These are phyloP conservation scores for Cephaloascus fragrans DNA, from an alignment of 805 yeast genomes.

Conservation along the genomic window DNA sequence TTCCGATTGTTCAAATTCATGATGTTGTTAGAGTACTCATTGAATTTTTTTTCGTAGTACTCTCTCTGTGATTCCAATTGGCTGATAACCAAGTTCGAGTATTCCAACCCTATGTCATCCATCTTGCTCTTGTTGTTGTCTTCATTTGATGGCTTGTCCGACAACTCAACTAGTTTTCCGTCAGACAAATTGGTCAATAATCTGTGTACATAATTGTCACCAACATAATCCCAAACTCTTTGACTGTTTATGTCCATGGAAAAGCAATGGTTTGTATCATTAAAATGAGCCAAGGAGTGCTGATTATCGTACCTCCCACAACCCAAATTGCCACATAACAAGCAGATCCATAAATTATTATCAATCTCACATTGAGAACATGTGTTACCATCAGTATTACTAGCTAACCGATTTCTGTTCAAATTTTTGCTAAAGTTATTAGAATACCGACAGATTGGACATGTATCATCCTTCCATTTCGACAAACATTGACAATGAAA, in stretches of 20 bases:
- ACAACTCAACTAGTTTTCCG: slow-evolving; percentile 80
- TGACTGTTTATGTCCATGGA: slow-evolving; percentile 82
- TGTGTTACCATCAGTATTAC: slow-evolving; percentile 10
- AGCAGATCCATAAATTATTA: slow-evolving; percentile 77
- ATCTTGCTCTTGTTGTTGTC: slow-evolving; percentile 19
- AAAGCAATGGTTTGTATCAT: slow-evolving; percentile 73
- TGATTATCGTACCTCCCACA: slow-evolving; percentile 82
- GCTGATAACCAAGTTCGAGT: slow-evolving; percentile 66
- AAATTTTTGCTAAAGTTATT: slow-evolving; percentile 13
- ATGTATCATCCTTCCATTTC: slow-evolving; percentile 83
- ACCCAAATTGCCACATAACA: slow-evolving; percentile 86
- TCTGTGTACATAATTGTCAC: slow-evolving; percentile 84
- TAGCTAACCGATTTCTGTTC: slow-evolving; percentile 2
- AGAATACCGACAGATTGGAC: slow-evolving; percentile 86
- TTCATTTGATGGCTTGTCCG: slow-evolving; percentile 17
- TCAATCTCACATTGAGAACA: slow-evolving; percentile 52
- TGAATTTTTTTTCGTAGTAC: slow-evolving; percentile 53
- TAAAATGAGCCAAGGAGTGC: slow-evolving; percentile 79
- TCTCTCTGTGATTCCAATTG: slow-evolving; percentile 84
- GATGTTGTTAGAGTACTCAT: slow-evolving; percentile 1
- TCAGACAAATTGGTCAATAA: slow-evolving; percentile 76
- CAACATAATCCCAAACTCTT: slow-evolving; percentile 92
- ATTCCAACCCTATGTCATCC: slow-evolving; percentile 63
- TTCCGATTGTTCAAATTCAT: slow-evolving; percentile 15
- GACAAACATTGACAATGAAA: slow-evolving; percentile 84